phyloP scores from a whole-genome alignment of 495 filamentous ascomycete genomes.

The Podospora appendiculata region DNA sequence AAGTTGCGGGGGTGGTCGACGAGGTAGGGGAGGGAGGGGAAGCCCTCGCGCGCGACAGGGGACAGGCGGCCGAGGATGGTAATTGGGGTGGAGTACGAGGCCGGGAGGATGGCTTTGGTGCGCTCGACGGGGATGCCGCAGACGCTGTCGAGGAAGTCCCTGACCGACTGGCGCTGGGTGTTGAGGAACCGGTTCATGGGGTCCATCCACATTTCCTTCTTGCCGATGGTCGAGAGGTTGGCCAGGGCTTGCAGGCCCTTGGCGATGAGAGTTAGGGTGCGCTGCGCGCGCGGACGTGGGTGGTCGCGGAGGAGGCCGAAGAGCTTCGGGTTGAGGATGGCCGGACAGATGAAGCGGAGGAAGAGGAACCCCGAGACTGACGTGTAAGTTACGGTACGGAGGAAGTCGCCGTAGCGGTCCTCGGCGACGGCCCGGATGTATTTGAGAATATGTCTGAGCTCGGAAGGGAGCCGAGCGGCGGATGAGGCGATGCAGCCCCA shows the following conservation, averaged over 20 bases:
- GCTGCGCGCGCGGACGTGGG: conserved; percentile 76
- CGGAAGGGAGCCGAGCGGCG: conserved; percentile 66
- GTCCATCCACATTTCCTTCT: conserved; percentile 98
- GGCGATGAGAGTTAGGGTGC: conserved; percentile 86
- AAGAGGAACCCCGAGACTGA: conserved; percentile 97
- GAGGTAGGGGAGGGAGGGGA: conserved; percentile 88
- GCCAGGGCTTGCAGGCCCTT: conserved; percentile 94
- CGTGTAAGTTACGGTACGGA: conserved; percentile 88
- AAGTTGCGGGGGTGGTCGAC: conserved; percentile 87
- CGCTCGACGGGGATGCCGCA: conserved; percentile 73
- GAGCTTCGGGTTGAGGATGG: conserved; percentile 91
- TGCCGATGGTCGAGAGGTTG: conserved; percentile 87
- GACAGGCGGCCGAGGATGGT: conserved; percentile 83
- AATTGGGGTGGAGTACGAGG: conserved; percentile 87
- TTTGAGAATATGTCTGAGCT: conserved; percentile 80
- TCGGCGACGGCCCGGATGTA: conserved; percentile 92
- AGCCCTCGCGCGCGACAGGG: conserved; percentile 79
- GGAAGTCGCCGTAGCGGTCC: conserved; percentile 93
- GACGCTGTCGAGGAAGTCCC: conserved; percentile 77
- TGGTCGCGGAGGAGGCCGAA: conserved; percentile 87
- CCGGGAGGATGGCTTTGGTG: conserved; percentile 56
- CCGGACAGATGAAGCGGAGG: conserved; percentile 91
- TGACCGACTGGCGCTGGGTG: conserved; percentile 64
- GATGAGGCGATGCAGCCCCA: conserved; percentile 79
- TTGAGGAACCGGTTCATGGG: conserved; percentile 82